These are phyloP conservation scores for Pseudopyricularia javanii DNA, from an alignment of 2,329 filamentous ascomycete genomes.

Conservation along the genomic window DNA sequence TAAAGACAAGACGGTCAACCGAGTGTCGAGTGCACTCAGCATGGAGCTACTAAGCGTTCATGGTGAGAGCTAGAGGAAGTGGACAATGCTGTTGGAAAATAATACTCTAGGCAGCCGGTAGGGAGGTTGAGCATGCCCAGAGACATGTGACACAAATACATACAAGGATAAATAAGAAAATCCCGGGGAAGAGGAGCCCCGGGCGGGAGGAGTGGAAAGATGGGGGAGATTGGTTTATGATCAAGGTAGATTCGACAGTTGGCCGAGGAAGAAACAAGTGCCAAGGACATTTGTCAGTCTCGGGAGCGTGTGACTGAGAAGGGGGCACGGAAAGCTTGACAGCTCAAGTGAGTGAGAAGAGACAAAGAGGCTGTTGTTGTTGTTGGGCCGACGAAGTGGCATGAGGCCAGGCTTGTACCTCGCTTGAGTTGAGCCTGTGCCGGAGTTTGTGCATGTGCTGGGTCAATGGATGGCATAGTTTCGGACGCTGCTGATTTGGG, in stretches of 20 bases:
- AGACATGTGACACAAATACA: neutral
- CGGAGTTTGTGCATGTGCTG: no score
- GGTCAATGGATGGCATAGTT: no score
- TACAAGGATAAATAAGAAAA: neutral
- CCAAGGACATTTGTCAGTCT: neutral
- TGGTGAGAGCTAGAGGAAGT: neutral
- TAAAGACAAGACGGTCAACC: constrained; percentile 74
- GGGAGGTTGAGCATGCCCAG: neutral
- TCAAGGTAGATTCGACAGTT: neutral
- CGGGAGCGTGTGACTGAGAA: neutral
- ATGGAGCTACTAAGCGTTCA: neutral
- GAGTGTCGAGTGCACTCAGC: constrained; percentile 9
- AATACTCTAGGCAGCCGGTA: neutral
- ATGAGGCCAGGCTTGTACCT: no score
- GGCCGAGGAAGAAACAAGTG: neutral
- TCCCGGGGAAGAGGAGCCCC: neutral
- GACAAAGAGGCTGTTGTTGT: neutral
- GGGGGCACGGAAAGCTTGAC: neutral
- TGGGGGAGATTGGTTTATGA: neutral
- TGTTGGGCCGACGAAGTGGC: no score
- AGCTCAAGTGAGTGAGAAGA: neutral
- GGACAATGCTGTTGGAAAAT: neutral
- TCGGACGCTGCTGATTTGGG: no score
- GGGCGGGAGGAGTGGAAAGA: neutral
- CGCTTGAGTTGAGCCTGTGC: no score